Evolutionary conservation across 164 flowering plant species (phyloP).

Genomic region (Cinnamomum micranthum): DNA sequence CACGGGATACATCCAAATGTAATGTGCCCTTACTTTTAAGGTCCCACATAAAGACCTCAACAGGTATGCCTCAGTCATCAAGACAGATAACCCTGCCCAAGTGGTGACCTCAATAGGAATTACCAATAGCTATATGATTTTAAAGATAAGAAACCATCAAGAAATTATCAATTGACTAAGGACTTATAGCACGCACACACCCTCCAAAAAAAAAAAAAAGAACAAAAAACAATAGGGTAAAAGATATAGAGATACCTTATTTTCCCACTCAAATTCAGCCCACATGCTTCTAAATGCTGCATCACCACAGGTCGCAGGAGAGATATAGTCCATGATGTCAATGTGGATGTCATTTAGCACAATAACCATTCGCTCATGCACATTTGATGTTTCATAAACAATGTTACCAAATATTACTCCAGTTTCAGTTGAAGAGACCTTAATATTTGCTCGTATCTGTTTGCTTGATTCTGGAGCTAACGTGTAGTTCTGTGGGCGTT

Average conservation of each 20-base stretch:
- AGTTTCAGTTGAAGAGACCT: slow-evolving; percentile 98
- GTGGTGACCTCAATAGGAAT: no score
- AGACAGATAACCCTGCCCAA: no score
- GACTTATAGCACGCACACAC: not conserved
- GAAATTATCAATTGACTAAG: no score
- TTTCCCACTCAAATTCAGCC: slow-evolving; percentile 99
- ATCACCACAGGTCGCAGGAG: slow-evolving; percentile 94
- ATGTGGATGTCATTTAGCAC: slow-evolving; percentile 98
- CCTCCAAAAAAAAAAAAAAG: not conserved
- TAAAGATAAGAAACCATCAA: not conserved
- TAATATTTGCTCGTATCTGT: slow-evolving; percentile 91
- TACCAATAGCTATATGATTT: no score
- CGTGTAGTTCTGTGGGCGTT: slow-evolving; percentile 98
- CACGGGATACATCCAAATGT: no score
- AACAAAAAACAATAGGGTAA: not conserved
- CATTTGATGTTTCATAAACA: slow-evolving; percentile 94
- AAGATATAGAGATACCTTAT: slow-evolving; percentile 58
- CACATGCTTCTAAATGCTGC: slow-evolving; percentile 93
- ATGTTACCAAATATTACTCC: slow-evolving; percentile 99
- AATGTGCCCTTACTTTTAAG: no score
- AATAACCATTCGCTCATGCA: slow-evolving; percentile 81
- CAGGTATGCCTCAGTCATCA: no score
- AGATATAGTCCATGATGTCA: slow-evolving; percentile 97
- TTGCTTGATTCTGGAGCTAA: slow-evolving; percentile 95
- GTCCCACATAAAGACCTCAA: no score